A percentile compares a stretch with the other conserved stretches of the same genome.
These are phyloP conservation scores for Polygonum maritimum DNA, from an alignment of 148 eudicot genomes.

Conservation along the genomic window DNA sequence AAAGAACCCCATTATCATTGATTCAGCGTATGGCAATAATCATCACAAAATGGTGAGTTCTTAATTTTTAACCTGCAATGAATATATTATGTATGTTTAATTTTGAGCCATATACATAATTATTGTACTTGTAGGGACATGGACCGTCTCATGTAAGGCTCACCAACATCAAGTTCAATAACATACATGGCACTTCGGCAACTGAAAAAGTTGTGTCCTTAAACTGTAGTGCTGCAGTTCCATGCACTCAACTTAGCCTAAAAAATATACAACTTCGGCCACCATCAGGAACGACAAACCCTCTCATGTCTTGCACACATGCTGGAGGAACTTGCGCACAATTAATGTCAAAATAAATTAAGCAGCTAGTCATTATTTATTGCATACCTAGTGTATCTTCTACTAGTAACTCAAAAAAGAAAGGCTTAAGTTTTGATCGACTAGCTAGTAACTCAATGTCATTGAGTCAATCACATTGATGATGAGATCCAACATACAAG, in stretches of 20 bases:
- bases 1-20: constrained; percentile 39
- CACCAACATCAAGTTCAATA: constrained; percentile 36
- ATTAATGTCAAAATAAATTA: no score
- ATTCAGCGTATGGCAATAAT: constrained; percentile 29
- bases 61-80: no score
- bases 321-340: no score
- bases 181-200: constrained; percentile 46
- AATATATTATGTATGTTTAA: not conserved
- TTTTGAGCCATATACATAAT: not conserved
- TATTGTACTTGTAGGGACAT: not conserved
- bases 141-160: constrained; percentile 45
- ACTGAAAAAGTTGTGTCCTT: constrained; percentile 18
- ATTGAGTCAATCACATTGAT: no score
- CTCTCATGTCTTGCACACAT: constrained; percentile 25
- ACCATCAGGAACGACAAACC: not conserved
- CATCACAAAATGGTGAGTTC: not conserved
- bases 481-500: no score
- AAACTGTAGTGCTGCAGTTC: constrained; percentile 33
- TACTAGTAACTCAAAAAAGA: no score
- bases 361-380: no score
- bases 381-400: no score
- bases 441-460: no score
- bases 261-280: constrained; percentile 28
- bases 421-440: no score
- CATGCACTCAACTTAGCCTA: constrained; percentile 55